Percentiles rank a stretch among this genome's conserved stretches.
Evolutionary conservation across 768 basidiomycete species (phyloP).

Genomic region (Wakefieldia striispora): DNA sequence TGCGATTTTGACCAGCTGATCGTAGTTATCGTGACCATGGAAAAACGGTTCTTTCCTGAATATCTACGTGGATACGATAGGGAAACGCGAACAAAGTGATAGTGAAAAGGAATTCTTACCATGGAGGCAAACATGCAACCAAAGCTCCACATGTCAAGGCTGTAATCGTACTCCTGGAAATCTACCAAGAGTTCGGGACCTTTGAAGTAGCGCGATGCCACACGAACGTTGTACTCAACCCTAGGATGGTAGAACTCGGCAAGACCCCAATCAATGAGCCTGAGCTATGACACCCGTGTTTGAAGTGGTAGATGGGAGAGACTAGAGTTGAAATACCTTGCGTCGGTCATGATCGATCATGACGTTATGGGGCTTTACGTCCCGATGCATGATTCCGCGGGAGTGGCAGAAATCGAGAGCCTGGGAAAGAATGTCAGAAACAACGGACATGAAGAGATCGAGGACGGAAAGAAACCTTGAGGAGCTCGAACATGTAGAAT

Average conservation of each 20-base stretch:
- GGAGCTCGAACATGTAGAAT: constrained; percentile 94
- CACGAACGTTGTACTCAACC: constrained; percentile 97
- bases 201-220: constrained; percentile 97
- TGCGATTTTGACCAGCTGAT: constrained; percentile 96
- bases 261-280: constrained; percentile 97
- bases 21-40: constrained; percentile 98
- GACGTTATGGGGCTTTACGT: constrained; percentile 98
- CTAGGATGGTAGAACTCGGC: constrained; percentile 98
- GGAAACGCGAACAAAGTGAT: neutral
- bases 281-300: constrained; percentile 52
- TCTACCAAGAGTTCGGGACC: constrained; percentile 95
- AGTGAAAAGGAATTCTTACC: constrained; percentile 48
- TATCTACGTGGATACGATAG: constrained; percentile 53
- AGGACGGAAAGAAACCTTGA: constrained; percentile 59
- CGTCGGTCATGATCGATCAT: constrained; percentile 99
- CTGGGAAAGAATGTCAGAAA: constrained; percentile 35
- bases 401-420: constrained; percentile 98
- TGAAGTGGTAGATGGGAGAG: constrained; percentile 10
- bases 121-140: constrained; percentile 99
- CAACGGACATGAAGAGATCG: constrained; percentile 1
- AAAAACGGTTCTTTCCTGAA: constrained; percentile 99
- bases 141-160: constrained; percentile 97
- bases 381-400: constrained; percentile 97
- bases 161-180: constrained; percentile 98
- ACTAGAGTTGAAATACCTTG: constrained; percentile 53